Conservation (phyloP, 108 stramenopile species). For the Conticribra guillardii region DNA sequence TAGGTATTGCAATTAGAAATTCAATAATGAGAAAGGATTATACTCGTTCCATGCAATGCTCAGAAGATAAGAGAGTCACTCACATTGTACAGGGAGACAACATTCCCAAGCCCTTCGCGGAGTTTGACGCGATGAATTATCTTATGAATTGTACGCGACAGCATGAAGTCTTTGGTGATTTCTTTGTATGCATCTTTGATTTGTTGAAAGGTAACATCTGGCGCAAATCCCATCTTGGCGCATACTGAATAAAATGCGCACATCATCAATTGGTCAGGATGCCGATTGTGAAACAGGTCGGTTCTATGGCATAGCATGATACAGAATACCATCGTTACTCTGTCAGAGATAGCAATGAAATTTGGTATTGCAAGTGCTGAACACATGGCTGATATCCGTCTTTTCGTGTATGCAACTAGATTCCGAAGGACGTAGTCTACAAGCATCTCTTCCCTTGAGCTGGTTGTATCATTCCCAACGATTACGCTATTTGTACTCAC, state of each 20-base stretch:
- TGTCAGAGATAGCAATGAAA: not conserved
- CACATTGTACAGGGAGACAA: conserved; percentile 9
- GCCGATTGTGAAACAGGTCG: conserved; percentile 10
- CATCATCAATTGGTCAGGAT: conserved; percentile 23
- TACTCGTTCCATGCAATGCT: too few relatives aligned
- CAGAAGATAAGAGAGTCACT: too few relatives aligned
- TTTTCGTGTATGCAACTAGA: conserved; percentile 2
- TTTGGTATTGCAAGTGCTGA: not conserved
- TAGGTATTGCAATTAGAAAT: too few relatives aligned
- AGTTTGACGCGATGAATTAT: conserved; percentile 6
- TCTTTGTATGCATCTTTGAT: conserved; percentile 12
- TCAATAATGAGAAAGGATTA: too few relatives aligned
- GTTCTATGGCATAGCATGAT: conserved; percentile 9
- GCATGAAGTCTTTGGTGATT: not conserved
- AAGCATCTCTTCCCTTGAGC: not conserved
- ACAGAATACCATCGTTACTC: conserved; percentile 3
- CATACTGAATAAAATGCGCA: conserved; percentile 2
- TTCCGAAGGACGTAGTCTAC: conserved; percentile 17
- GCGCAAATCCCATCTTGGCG: conserved; percentile 13
- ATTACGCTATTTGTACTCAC: too few relatives aligned
- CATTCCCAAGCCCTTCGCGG: not conserved
- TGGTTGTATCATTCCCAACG: not conserved
- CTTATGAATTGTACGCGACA: not conserved
- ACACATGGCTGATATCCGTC: conserved; percentile 1
- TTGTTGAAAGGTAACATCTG: conserved; percentile 5